phyloP scores from a whole-genome alignment of 2,329 filamentous ascomycete genomes.

The Ophidiomyces ophidiicola region DNA sequence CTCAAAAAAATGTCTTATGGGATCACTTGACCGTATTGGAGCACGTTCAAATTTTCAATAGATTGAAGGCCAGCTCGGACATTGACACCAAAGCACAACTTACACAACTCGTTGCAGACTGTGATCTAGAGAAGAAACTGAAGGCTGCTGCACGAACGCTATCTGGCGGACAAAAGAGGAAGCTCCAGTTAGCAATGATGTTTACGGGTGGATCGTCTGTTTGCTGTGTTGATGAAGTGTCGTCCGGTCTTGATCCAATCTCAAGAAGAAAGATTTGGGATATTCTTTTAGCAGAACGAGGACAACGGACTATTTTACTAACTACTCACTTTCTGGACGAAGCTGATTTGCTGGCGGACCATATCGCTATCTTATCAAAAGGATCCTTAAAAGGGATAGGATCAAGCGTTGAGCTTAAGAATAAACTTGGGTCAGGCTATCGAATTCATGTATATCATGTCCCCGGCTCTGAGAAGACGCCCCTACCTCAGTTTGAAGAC shows the following conservation, averaged over 20 bases:
- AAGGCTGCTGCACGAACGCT: constrained; percentile 62
- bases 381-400: constrained; percentile 71
- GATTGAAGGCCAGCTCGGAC: constrained; percentile 54
- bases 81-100: constrained; percentile 49
- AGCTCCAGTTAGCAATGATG: constrained; percentile 90
- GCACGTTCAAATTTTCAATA: constrained; percentile 73
- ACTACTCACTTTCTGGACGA: constrained; percentile 94
- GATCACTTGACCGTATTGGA: constrained; percentile 75
- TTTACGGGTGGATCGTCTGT: constrained; percentile 78
- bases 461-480: constrained; percentile 37
- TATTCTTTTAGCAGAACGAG: constrained; percentile 74
- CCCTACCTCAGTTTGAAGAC: constrained; percentile 40
- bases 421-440: constrained; percentile 71
- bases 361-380: constrained; percentile 77
- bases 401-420: constrained; percentile 75
- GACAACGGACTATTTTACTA: constrained; percentile 66
- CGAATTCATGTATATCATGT: constrained; percentile 60
- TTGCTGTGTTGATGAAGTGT: constrained; percentile 86
- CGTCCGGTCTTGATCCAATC: constrained; percentile 74
- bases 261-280: constrained; percentile 88
- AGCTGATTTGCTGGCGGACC: constrained; percentile 76
- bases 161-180: constrained; percentile 83
- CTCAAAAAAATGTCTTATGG: constrained; percentile 92
- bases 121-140: constrained; percentile 65
- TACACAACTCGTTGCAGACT: constrained; percentile 50